Percentiles rank a stretch among this genome's conserved stretches.
Conservation (phyloP, 805 yeast species). For the Teunomyces lycoperdinae region DNA sequence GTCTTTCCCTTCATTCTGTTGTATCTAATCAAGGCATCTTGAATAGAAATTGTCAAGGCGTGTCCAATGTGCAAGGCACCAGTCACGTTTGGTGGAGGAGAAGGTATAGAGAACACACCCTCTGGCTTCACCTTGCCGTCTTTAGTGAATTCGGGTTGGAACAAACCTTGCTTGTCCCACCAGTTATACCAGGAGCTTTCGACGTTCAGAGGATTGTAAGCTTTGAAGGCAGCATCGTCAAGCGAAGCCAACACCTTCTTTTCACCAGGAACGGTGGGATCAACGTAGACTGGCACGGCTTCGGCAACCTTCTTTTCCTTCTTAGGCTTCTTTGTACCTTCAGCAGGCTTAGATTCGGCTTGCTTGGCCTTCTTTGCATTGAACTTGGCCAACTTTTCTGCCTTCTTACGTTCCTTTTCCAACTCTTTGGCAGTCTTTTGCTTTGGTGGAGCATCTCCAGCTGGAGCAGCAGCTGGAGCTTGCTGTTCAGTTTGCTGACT, state of each 20-base stretch:
- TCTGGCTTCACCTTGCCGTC: constrained; percentile 77
- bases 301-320: constrained; percentile 66
- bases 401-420: constrained; percentile 84
- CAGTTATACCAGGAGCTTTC: constrained; percentile 97
- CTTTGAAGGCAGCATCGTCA: constrained; percentile 90
- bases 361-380: constrained; percentile 74
- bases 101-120: constrained; percentile 87
- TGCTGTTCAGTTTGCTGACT: constrained; percentile 6
- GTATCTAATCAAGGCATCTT: constrained; percentile 88
- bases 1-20: constrained; percentile 98
- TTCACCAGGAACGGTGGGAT: constrained; percentile 82
- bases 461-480: constrained; percentile 10
- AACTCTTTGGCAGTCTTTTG: constrained; percentile 75
- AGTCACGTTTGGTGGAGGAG: constrained; percentile 99
- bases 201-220: constrained; percentile 88
- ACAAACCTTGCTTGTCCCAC: constrained; percentile 90
- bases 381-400: constrained; percentile 84
- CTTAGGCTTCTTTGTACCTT: constrained; percentile 56
- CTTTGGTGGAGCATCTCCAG: constrained; percentile 21
- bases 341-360: constrained; percentile 45
- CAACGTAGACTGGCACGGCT: constrained; percentile 81
- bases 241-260: constrained; percentile 84
- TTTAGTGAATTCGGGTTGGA: constrained; percentile 77
- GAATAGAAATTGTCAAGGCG: constrained; percentile 92
- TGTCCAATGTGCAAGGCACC: constrained; percentile 99